Evolutionary conservation across 257 asterid species (phyloP).

Genomic region (Petrea volubilis): DNA sequence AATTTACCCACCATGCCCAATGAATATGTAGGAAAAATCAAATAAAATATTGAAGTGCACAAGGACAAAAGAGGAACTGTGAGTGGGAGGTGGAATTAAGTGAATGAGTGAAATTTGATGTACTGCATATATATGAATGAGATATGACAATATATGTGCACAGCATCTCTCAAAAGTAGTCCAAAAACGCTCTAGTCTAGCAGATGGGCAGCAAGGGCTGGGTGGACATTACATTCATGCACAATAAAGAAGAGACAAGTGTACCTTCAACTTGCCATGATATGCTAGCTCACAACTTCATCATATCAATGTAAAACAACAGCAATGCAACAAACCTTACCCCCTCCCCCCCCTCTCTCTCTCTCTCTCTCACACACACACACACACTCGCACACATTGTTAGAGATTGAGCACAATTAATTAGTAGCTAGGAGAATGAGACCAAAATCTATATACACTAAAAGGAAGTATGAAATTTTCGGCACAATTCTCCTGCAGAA

Average conservation of each 20-base stretch:
- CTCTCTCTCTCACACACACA: background rate
- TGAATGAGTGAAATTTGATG: constrained; percentile 27
- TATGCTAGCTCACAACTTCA: constrained; percentile 3
- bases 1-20: background rate
- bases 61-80: constrained; percentile 33
- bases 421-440: background rate
- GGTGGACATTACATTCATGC: constrained; percentile 42
- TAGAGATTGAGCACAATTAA: too few relatives aligned
- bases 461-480: too few relatives aligned
- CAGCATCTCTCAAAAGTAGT: constrained; percentile 28
- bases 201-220: constrained; percentile 43
- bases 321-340: constrained; percentile 1
- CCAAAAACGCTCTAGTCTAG: constrained; percentile 22
- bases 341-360: background rate
- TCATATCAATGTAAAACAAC: constrained; percentile 3
- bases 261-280: constrained; percentile 35
- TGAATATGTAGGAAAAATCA: background rate
- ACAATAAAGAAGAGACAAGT: constrained; percentile 64
- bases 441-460: too few relatives aligned
- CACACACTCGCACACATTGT: background rate
- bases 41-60: constrained; percentile 1
- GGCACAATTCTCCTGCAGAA: too few relatives aligned
- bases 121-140: background rate
- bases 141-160: background rate
- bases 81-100: constrained; percentile 45